Percentiles rank a stretch among this genome's conserved stretches.
Evolutionary conservation across 345 rosid genomes (phyloP).

Genomic region (Salix viminalis): DNA sequence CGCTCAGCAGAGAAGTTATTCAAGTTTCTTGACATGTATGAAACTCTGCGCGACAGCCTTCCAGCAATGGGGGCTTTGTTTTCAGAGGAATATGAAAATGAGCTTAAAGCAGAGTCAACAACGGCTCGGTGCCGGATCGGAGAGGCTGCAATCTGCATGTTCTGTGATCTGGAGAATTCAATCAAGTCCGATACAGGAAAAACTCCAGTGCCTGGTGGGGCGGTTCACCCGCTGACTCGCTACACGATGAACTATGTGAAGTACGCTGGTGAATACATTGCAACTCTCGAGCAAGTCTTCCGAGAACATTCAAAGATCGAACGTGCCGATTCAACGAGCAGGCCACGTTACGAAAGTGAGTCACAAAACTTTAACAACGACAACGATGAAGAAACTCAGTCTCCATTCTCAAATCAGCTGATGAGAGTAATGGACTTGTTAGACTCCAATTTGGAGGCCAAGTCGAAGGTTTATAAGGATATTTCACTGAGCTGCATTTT

Average conservation of each 20-base stretch:
- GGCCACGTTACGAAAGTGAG: slow-evolving; percentile 23
- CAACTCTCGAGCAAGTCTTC: slow-evolving; percentile 79
- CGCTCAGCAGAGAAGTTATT: slow-evolving; percentile 72
- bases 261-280: slow-evolving; percentile 66
- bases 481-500: slow-evolving; percentile 61
- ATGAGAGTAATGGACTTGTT: slow-evolving; percentile 64
- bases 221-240: slow-evolving; percentile 83
- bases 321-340: slow-evolving; percentile 48
- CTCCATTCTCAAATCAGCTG: slow-evolving; percentile 53
- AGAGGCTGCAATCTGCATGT: slow-evolving; percentile 60
- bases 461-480: slow-evolving; percentile 71
- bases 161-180: slow-evolving; percentile 66
- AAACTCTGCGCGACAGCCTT: slow-evolving; percentile 53
- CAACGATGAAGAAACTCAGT: slow-evolving; percentile 12
- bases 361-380: neutral
- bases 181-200: slow-evolving; percentile 65
- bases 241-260: slow-evolving; percentile 83
- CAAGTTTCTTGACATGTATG: slow-evolving; percentile 77
- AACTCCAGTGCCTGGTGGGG: slow-evolving; percentile 78
- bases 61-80: slow-evolving; percentile 40
- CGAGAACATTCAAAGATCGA: slow-evolving; percentile 66
- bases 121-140: slow-evolving; percentile 58
- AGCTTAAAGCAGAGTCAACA: slow-evolving; percentile 48
- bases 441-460: slow-evolving; percentile 54
- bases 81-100: slow-evolving; percentile 36